phyloP scores from a whole-genome alignment of 1,284 basidiomycete species.

The Athelia psychrophila region DNA sequence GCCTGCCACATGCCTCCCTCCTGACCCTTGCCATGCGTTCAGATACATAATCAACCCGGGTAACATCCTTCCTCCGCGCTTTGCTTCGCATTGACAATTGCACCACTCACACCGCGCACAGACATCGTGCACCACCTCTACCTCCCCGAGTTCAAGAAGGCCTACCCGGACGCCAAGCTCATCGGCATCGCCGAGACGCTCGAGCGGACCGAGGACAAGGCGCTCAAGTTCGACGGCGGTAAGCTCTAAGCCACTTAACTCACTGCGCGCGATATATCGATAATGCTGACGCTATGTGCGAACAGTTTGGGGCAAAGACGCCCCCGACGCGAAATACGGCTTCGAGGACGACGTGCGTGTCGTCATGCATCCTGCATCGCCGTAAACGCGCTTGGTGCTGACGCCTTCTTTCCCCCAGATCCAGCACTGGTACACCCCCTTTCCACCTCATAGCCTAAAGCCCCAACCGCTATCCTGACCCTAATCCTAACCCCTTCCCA shows the following conservation, averaged over 20 bases:
- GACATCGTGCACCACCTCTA: slow-evolving; percentile 27
- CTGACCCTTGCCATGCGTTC: no score
- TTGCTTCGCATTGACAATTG: no score
- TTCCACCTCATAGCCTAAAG: no score
- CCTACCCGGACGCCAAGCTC: slow-evolving; percentile 77
- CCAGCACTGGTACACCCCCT: background rate
- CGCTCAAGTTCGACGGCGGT: slow-evolving; percentile 61
- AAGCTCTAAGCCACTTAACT: no score
- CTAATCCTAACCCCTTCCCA: slow-evolving; percentile 26
- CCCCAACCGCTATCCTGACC: no score
- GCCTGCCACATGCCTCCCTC: no score
- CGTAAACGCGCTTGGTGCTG: background rate
- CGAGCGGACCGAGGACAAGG: slow-evolving; percentile 37
- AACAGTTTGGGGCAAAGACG: slow-evolving; percentile 64
- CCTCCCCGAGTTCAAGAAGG: slow-evolving; percentile 57
- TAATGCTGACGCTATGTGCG: slow-evolving; percentile 3
- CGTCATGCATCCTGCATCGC: background rate
- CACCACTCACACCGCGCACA: no score
- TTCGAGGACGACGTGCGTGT: slow-evolving; percentile 80
- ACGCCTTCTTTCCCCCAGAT: background rate
- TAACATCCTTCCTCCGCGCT: no score
- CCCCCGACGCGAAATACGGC: slow-evolving; percentile 65
- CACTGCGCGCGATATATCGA: no score
- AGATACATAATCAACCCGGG: no score
- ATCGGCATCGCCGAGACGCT: slow-evolving; percentile 62